Base-by-base conservation (phyloP, 768 basidiomycete species). In the Mycena leptocephala region DNA sequence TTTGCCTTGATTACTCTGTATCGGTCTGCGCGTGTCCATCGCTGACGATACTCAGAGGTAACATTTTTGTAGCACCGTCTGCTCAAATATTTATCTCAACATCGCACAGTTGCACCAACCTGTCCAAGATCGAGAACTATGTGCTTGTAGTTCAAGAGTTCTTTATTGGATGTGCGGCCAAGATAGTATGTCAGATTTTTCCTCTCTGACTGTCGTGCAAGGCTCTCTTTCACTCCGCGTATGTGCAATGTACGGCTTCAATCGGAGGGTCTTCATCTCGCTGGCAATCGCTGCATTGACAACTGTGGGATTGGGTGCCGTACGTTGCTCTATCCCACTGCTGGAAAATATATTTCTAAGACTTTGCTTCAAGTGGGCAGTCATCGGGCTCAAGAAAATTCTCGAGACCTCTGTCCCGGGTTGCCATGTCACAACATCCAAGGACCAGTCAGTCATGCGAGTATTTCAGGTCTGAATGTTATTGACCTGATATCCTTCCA, bases 211-310 rank as follows among this genome's bases (percentile, higher is more conserved):
- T 9, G 3, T 51, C 26, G 3, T 24, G 10, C 2, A 28, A 66
- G 64, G 64, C 6, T 24, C 64, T 13, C 64, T 66, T 28, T 33
- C 46, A 18, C 35, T 37, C 35, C 35, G 35, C 35, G 35, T 37
- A 13, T 37, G 35, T 37, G 35, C 35, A 37, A 37, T 67, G 65
- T 67, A 67, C 14, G 65, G 65, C 1, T 55, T 67, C 65, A 67
- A 67, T 30, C 65, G 65, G 26, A 22, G 24, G 4, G 65, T 67
- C 18, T 67, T 67, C 46, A 24, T n/a, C 16, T 24, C 65, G 30
- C 14, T 67, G 30, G 22, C 65, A 8, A 55, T 55, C 35, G 65
- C 65, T 28, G 65, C 65, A n/a, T 22, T 55, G 33, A 53, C 35
- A 16, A 67, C 48, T 18, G 33, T 67, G 5, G 22, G 22, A 63